Conservation (phyloP, 2,329 filamentous ascomycete genomes). For the Epichloe sibirici region DNA sequence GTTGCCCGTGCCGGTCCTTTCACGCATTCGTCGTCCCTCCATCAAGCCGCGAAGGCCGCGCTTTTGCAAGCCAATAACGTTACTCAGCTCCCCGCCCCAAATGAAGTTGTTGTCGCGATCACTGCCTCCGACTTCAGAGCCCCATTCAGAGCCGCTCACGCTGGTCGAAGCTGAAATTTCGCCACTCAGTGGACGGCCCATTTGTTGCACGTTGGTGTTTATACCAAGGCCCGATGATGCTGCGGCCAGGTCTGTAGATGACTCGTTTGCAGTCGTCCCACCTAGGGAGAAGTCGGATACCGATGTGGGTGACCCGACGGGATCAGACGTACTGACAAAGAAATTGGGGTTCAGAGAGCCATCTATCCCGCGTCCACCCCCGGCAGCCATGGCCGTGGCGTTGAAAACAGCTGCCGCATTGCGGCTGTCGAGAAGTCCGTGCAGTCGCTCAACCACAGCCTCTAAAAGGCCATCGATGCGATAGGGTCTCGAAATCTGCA, state of each 20-base stretch:
- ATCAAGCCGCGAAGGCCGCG: constrained; percentile 81
- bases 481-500: constrained; percentile 89
- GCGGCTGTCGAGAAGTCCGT: constrained; percentile 77
- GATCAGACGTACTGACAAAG: constrained; percentile 39
- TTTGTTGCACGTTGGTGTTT: constrained; percentile 30
- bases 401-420: constrained; percentile 98
- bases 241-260: constrained; percentile 18
- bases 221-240: constrained; percentile 33
- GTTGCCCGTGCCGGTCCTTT: constrained; percentile 43
- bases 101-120: constrained; percentile 36
- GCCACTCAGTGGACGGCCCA: constrained; percentile 29
- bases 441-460: constrained; percentile 81
- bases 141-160: constrained; percentile 43
- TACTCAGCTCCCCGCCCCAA: constrained; percentile 73
- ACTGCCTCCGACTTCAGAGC: constrained; percentile 39
- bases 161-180: constrained; percentile 39
- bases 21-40: constrained; percentile 80
- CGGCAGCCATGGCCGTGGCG: constrained; percentile 93
- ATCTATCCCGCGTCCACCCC: constrained; percentile 74
- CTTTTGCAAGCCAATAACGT: constrained; percentile 92
- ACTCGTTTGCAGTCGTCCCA: constrained; percentile 18
- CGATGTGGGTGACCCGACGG: constrained; percentile 22
- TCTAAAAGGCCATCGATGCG: constrained; percentile 86
- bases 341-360: constrained; percentile 52
- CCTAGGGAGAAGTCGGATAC: constrained; percentile 23